Evolutionary conservation across 306 rosid species (phyloP).

Genomic region (Corylus heterophylla): DNA sequence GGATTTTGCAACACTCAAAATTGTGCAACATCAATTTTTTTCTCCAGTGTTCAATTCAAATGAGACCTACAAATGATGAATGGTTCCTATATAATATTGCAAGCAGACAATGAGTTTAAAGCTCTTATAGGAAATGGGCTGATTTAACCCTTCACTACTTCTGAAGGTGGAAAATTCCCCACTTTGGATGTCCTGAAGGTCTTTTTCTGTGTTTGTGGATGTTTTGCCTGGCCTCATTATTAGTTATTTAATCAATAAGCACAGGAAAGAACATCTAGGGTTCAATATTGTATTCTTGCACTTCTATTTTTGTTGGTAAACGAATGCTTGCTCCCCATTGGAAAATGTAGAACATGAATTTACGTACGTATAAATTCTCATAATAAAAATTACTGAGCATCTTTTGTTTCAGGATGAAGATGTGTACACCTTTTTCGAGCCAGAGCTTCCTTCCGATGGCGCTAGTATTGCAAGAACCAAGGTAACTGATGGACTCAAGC

Average conservation of each 20-base stretch:
- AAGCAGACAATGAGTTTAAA: not conserved
- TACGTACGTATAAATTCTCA: not conserved
- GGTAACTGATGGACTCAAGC: conserved; percentile 55
- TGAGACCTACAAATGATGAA: not conserved
- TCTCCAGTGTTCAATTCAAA: not conserved
- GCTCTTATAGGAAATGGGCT: not conserved
- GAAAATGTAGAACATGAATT: not conserved
- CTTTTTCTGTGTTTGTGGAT: not conserved
- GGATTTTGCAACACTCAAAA: not conserved
- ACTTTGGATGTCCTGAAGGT: not conserved
- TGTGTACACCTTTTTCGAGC: conserved; percentile 88
- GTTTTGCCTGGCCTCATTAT: not conserved
- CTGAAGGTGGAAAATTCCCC: not conserved
- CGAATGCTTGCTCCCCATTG: not conserved
- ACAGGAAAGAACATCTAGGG: not conserved
- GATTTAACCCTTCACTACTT: not conserved
- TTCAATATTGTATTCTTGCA: not conserved
- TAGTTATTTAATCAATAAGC: not conserved
- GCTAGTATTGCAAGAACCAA: conserved; percentile 51
- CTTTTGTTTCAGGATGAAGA: conserved; percentile 79
- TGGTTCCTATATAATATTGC: not conserved
- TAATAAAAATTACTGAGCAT: conserved; percentile 13
- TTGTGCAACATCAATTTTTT: not conserved
- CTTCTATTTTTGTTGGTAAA: not conserved
- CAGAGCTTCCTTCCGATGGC: conserved; percentile 62